phyloP scores from a whole-genome alignment of 1,284 basidiomycete genomes.

The Takashimella tepidaria region DNA sequence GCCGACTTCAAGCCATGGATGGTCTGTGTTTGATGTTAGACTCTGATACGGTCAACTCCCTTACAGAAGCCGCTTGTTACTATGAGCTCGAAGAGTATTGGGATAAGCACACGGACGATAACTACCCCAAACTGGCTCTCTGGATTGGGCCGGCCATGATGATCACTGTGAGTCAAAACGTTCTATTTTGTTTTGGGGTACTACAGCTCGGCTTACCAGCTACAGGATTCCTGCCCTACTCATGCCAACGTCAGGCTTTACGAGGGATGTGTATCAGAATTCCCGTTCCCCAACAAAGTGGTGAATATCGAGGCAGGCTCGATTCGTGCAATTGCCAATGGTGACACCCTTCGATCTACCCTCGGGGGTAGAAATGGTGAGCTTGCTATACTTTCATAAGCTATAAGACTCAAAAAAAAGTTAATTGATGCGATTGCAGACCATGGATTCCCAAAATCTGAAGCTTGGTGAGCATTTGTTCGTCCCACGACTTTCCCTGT shows the following conservation, averaged over 20 bases:
- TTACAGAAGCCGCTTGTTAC: background rate
- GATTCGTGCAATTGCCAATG: background rate
- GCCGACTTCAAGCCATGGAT: background rate
- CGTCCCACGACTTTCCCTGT: too few relatives aligned
- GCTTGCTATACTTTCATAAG: background rate
- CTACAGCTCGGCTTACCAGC: background rate
- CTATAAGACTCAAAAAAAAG: background rate
- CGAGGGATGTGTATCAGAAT: background rate
- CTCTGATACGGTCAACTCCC: background rate
- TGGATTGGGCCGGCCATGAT: background rate
- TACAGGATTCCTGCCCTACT: background rate
- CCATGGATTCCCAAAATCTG: background rate
- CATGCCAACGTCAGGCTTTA: background rate
- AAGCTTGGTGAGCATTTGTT: background rate
- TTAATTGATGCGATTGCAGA: background rate
- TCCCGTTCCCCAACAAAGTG: background rate
- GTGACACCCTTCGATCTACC: background rate
- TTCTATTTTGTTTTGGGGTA: background rate
- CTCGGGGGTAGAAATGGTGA: background rate
- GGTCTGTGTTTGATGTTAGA: background rate
- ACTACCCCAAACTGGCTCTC: background rate
- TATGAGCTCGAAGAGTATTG: background rate
- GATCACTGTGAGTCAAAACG: background rate
- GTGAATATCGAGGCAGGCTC: background rate
- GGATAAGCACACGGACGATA: background rate